Conservation (phyloP, 345 rosid species). For the Gossypium australe region DNA sequence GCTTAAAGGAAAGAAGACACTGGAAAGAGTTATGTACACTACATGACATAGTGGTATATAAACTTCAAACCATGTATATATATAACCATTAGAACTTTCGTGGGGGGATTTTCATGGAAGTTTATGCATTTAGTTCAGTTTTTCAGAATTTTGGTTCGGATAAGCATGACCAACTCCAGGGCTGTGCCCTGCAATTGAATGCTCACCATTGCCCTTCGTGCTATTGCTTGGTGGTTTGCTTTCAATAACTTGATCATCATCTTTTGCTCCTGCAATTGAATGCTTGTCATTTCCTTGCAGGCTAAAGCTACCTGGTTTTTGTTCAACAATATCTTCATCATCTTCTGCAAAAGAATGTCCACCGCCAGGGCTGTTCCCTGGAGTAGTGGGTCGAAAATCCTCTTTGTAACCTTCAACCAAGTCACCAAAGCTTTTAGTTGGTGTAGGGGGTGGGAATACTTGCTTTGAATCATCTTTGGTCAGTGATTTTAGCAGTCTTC, state of each 20-base stretch:
- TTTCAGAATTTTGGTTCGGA: background rate
- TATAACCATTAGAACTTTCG: background rate
- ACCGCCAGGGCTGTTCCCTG: constrained; percentile 36
- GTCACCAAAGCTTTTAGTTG: background rate
- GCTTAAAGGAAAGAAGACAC: background rate
- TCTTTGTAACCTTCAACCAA: constrained; percentile 1
- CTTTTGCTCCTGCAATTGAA: constrained; percentile 18
- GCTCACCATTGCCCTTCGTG: background rate
- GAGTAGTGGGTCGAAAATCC: constrained; percentile 30
- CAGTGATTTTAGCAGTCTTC: constrained; percentile 28
- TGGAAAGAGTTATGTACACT: background rate
- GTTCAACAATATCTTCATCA: background rate
- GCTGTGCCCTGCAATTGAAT: constrained; percentile 10
- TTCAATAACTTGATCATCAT: constrained; percentile 15
- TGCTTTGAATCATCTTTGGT: constrained; percentile 1
- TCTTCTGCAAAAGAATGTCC: constrained; percentile 22
- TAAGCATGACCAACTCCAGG: background rate
- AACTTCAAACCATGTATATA: constrained; percentile 18
- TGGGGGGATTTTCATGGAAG: constrained; percentile 14
- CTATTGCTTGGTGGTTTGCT: background rate
- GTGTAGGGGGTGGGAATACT: background rate
- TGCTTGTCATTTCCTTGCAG: background rate
- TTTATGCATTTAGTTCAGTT: background rate
- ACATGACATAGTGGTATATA: background rate
- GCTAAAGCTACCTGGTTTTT: background rate